Conservation (phyloP, 495 filamentous ascomycete genomes). For the Neurospora pannonica region DNA sequence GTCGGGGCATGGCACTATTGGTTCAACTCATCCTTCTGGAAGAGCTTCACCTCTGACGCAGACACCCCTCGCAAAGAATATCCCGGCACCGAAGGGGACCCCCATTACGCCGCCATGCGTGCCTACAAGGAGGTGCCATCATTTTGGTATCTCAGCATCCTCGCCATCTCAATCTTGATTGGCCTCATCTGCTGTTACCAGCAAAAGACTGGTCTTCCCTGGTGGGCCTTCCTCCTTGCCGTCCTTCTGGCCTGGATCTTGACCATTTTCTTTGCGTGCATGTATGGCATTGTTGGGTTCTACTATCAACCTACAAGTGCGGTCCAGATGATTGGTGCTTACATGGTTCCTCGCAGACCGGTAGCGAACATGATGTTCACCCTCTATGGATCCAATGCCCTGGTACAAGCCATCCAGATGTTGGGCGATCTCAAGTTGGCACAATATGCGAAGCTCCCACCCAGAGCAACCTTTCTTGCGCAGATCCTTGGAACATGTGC, state of each 20-base stretch:
- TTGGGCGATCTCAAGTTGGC: constrained; percentile 31
- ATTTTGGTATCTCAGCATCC: constrained; percentile 41
- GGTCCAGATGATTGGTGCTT: constrained; percentile 24
- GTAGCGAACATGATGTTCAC: constrained; percentile 29
- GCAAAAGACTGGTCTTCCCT: constrained; percentile 41
- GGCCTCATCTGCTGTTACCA: constrained; percentile 38
- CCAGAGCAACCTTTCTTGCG: constrained; percentile 22
- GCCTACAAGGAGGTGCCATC: constrained; percentile 40
- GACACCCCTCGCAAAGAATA: neutral
- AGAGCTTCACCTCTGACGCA: neutral
- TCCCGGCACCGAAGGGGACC: constrained; percentile 23
- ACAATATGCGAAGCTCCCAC: constrained; percentile 36
- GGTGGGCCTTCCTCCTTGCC: constrained; percentile 45
- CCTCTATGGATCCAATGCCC: constrained; percentile 17
- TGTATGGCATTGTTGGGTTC: constrained; percentile 30
- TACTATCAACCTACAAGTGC: constrained; percentile 20
- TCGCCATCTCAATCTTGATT: constrained; percentile 36
- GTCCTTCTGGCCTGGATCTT: constrained; percentile 21
- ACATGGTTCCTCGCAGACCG: constrained; percentile 18
- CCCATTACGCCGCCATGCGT: constrained; percentile 37
- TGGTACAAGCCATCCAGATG: constrained; percentile 18
- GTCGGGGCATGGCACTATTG: neutral
- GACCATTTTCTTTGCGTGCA: constrained; percentile 20
- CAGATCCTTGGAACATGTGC: constrained; percentile 28
- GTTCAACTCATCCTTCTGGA: constrained; percentile 6